These are phyloP conservation scores for Xylaria sp. DNA, from an alignment of 2,329 filamentous ascomycete species.

Conservation along the genomic window DNA sequence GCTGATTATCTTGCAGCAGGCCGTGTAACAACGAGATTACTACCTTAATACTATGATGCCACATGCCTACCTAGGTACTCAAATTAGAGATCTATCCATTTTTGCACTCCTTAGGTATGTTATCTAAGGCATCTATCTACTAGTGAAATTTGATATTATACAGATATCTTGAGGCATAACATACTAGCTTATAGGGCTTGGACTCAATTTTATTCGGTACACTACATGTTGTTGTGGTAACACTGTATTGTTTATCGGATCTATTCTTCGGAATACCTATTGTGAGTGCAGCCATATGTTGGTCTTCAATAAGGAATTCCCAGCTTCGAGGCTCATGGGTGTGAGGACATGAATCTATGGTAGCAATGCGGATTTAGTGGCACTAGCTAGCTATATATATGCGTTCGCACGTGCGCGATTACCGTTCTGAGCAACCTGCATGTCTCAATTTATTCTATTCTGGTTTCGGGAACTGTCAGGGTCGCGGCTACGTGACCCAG, in stretches of 20 bases:
- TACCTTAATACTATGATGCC: too few species aligned
- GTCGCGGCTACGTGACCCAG: background rate
- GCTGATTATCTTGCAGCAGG: too few species aligned
- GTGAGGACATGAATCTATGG: too few species aligned
- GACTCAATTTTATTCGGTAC: background rate
- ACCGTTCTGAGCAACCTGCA: constrained; percentile 16
- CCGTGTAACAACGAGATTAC: too few species aligned
- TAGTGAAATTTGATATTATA: background rate
- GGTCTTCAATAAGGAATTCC: background rate
- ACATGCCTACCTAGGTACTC: too few species aligned
- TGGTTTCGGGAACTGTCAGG: background rate
- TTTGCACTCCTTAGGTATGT: background rate
- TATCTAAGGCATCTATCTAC: background rate
- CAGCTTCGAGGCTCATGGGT: too few species aligned
- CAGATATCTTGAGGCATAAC: background rate
- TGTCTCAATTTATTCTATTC: background rate
- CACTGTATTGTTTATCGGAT: background rate
- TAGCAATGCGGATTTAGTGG: background rate
- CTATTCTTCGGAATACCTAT: too few species aligned
- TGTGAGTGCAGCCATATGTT: background rate
- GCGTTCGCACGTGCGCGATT: constrained; percentile 25
- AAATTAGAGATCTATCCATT: too few species aligned
- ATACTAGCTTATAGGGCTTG: background rate
- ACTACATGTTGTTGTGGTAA: background rate
- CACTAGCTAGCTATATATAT: too few species aligned